Evolutionary conservation across 1,284 basidiomycete genomes (phyloP), one percentile per base, ranked within the genome.

Genomic region (Tremellales sp.): DNA sequence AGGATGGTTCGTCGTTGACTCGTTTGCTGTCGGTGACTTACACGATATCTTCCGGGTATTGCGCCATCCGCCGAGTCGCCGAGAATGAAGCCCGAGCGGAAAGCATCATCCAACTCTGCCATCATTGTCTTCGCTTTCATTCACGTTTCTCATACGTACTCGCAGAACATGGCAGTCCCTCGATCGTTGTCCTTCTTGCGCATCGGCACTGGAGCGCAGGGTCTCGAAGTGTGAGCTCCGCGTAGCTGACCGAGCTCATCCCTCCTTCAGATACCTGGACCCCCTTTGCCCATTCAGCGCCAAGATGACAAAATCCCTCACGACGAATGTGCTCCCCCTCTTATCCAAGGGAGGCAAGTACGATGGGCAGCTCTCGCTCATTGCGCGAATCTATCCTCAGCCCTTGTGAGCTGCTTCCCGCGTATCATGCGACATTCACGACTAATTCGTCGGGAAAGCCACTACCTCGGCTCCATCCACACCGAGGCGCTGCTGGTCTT

Each of bases 401-500:
- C 76, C 77, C 1, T 79, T 77, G 76, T 76, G 65, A 49, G 70
- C 56, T 13, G 8, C 19, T 10, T 45, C 53, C 24, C 16, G 4
- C 42, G 27, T 35, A 21, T 16, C 16, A 31, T 10, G 29, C 29
- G n/a, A 9, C 16, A 36, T 36, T 36, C n/a, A 9, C 8, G 34
- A 36, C 8, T 14, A 8, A 36, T 16, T 21, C 9, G 34, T 8
- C 18, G 34, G n/a, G 8, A 8, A 42, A 73, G 88, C 87, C 88
- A 91, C 62, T 78, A 76, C 14, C 74, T 80, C 39, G 87, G 85
- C 0, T 85, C 84, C 0, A 78, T 84, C 50, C 80, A 82, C 2
- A 84, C 87, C 57, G 91, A 97, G 73, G 86, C 89, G 14, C 82
- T 81, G 10, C 75, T 93, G 9, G 87, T 87, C 9, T 86, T 91